Base-by-base conservation (phyloP, 768 basidiomycete species). In the Suillus paluster region DNA sequence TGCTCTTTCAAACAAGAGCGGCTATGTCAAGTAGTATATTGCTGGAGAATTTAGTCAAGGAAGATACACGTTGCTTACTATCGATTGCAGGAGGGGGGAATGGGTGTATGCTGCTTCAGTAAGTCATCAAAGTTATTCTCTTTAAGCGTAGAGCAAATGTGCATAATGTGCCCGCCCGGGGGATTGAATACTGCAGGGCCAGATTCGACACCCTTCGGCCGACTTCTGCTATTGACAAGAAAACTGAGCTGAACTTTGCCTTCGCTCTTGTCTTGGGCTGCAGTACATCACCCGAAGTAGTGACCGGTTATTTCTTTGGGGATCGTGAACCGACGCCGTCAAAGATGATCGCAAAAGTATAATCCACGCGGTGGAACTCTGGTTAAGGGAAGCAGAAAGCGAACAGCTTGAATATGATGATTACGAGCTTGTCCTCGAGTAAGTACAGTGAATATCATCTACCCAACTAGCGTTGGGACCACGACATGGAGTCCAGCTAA, bases 401-500 rank as follows among this genome's bases (percentile, higher is more conserved):
- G 25, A 39, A 8, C 23, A 19, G 5, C 23, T 54, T 19, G 15
- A 54, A 36, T 17, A 8, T 53, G 33, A 53, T 36, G 14, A 55
- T 55, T 55, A 39, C 38, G 23, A 55, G 54, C 23, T 55, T 55
- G 38, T 55, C 38, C 6, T 55, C 54, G 25, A 39, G 54, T 55
- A 39, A 41, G 11, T 55, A 55, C 54, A 39, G 23, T 38, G 34
- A 54, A 38, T 55, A 27, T 27, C 38, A 39, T 58, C 57, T 33
- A 57, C 50, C 57, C 57, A 54, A 46, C 27, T 46, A 21, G 21
- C 17, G 23, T 58, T 44, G 15, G 30, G 30, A 6, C n/a, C 27
- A 33, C 15, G 52, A 27, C 23, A 58, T 34, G 8, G 23, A 12
- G 7, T 45, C 21, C 34, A 23, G 6, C 21, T 12, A 12, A 21